Percentiles rank a stretch among this genome's conserved stretches.
These are phyloP conservation scores for Porphyrellus cyaneotinctus DNA, from an alignment of 768 basidiomycete species.

Conservation along the genomic window DNA sequence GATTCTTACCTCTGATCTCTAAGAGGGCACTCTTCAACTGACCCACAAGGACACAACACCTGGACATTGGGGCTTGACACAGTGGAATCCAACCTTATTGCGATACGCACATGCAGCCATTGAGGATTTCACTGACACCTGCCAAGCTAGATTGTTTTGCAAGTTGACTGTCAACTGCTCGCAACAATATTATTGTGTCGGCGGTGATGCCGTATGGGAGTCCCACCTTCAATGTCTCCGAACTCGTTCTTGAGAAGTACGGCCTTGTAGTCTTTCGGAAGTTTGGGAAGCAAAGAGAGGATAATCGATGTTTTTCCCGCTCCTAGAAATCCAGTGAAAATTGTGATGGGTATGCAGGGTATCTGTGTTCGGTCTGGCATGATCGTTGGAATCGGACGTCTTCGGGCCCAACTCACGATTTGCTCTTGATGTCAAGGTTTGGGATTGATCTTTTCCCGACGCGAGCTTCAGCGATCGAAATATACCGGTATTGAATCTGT, in stretches of 20 bases:
- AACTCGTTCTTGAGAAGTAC: constrained; percentile 96
- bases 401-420: no score
- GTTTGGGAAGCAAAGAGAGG: constrained; percentile 72
- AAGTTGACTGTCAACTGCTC: constrained; percentile 84
- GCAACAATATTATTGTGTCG: neutral
- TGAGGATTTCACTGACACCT: constrained; percentile 90
- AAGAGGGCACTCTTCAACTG: constrained; percentile 89
- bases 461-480: no score
- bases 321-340: constrained; percentile 92
- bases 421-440: no score
- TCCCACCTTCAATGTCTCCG: constrained; percentile 82
- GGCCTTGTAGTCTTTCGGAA: constrained; percentile 83
- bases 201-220: neutral
- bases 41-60: constrained; percentile 92
- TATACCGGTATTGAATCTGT: no score
- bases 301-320: constrained; percentile 81
- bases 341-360: constrained; percentile 73
- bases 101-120: constrained; percentile 81
- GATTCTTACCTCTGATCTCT: constrained; percentile 72
- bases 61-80: constrained; percentile 25
- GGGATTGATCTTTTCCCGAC: no score
- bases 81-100: neutral
- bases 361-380: constrained; percentile 12
- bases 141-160: constrained; percentile 79
- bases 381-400: neutral